phyloP scores from a whole-genome alignment of 1,139 yeast species.

The Pichia sp. region DNA sequence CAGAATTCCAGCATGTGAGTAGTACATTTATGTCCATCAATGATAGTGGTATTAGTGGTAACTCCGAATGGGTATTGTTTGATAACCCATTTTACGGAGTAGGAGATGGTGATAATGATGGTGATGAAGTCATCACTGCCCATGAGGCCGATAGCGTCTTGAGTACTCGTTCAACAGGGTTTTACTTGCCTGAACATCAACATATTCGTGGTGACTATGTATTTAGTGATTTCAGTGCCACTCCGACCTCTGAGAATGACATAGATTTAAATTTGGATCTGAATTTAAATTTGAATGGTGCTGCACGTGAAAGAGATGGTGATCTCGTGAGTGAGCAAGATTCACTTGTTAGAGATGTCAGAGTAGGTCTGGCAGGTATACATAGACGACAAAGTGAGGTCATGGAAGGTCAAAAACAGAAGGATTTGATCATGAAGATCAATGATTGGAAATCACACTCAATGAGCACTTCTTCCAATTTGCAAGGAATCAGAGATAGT shows the following conservation, averaged over 20 bases:
- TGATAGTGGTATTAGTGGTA: constrained; percentile 1
- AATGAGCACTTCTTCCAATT: too few species aligned
- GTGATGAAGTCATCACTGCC: too few species aligned
- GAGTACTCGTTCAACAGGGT: too few species aligned
- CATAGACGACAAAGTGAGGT: background rate
- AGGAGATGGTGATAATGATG: background rate
- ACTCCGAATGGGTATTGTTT: constrained; percentile 10
- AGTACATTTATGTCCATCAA: too few species aligned
- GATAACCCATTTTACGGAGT: constrained; percentile 1
- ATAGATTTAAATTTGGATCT: too few species aligned
- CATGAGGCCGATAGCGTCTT: background rate
- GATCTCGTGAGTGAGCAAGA: constrained; percentile 2
- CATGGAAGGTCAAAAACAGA: constrained; percentile 1
- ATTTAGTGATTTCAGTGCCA: constrained; percentile 5
- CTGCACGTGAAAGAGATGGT: too few species aligned
- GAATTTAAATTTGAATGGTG: too few species aligned
- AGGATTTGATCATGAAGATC: constrained; percentile 7
- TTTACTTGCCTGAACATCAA: background rate
- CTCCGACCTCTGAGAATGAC: too few species aligned
- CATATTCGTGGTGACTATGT: constrained; percentile 4
- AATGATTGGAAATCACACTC: constrained; percentile 11
- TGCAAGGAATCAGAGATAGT: too few species aligned
- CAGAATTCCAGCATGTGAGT: too few species aligned
- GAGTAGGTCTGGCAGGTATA: constrained; percentile 1
- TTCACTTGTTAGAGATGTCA: constrained; percentile 7